These are phyloP conservation scores for Chlorella ohadii DNA, from an alignment of 139 green algal genomes.

Conservation along the genomic window DNA sequence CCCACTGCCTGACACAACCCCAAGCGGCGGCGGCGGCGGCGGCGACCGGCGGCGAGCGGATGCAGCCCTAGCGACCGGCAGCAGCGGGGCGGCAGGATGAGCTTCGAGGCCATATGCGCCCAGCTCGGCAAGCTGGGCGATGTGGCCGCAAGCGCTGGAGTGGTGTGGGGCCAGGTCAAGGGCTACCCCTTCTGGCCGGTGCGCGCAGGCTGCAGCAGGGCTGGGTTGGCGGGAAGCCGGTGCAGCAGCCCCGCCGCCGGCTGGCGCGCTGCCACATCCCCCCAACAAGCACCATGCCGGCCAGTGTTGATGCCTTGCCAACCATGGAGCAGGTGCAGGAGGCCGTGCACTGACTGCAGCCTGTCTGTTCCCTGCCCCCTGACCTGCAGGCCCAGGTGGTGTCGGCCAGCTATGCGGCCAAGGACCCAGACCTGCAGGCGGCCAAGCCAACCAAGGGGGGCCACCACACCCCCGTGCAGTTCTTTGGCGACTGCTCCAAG, in stretches of 20 bases:
- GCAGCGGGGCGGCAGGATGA: neutral
- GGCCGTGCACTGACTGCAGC: neutral
- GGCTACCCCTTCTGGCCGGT: constrained; percentile 86
- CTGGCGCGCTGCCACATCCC: no score
- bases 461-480: constrained; percentile 61
- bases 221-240: neutral
- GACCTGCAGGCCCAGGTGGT: constrained; percentile 52
- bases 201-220: constrained; percentile 8
- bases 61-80: neutral
- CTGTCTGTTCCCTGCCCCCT: no score
- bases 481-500: constrained; percentile 84
- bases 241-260: no score
- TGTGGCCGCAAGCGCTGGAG: neutral
- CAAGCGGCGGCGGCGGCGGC: neutral
- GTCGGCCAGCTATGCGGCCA: neutral
- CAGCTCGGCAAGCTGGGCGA: constrained; percentile 7
- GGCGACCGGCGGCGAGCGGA: constrained; percentile 3
- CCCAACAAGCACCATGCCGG: neutral
- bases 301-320: neutral
- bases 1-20: neutral
- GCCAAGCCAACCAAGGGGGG: constrained; percentile 2
- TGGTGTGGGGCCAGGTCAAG: constrained; percentile 74
- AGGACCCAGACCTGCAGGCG: constrained; percentile 10
- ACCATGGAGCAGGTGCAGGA: neutral
- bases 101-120: constrained; percentile 19